Conservation (phyloP, 768 basidiomycete species). For the Gyrodon lividus region DNA sequence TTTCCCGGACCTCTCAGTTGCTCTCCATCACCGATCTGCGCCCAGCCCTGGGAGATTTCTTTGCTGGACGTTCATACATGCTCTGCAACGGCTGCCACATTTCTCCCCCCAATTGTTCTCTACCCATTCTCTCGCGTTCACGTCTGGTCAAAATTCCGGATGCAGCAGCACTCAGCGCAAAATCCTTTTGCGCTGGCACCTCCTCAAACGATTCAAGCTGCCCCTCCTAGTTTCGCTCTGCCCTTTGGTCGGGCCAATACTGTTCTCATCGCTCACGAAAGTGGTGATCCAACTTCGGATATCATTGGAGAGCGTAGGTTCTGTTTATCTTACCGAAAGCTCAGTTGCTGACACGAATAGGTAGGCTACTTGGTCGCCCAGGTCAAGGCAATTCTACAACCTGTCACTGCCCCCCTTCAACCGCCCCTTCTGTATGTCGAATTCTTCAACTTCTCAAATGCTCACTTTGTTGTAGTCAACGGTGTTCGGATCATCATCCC, state of each 20-base stretch:
- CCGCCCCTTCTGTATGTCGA: neutral
- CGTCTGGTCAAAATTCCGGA: constrained; percentile 5
- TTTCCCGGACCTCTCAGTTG: neutral
- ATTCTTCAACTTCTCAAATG: neutral
- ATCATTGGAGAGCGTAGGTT: neutral
- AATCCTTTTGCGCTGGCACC: neutral
- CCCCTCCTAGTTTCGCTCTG: neutral
- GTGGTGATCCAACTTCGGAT: constrained; percentile 1
- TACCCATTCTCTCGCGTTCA: constrained; percentile 3
- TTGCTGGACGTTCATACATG: neutral
- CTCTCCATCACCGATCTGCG: constrained; percentile 5
- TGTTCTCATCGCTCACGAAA: constrained; percentile 6
- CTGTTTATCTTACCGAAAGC: neutral
- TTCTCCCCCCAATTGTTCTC: neutral
- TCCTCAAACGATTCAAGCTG: constrained; percentile 10
- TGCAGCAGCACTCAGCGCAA: constrained; percentile 5
- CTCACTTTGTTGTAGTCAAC: neutral
- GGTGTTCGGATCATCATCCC: neutral
- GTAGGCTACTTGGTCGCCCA: constrained; percentile 3
- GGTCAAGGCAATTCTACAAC: constrained; percentile 1
- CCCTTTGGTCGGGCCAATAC: constrained; percentile 6
- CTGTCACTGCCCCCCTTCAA: neutral
- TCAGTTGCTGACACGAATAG: neutral
- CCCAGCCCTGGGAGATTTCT: constrained; percentile 6
- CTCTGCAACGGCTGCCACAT: neutral